Conservation (phyloP, 805 yeast genomes). For the Metschnikowia proteae region DNA sequence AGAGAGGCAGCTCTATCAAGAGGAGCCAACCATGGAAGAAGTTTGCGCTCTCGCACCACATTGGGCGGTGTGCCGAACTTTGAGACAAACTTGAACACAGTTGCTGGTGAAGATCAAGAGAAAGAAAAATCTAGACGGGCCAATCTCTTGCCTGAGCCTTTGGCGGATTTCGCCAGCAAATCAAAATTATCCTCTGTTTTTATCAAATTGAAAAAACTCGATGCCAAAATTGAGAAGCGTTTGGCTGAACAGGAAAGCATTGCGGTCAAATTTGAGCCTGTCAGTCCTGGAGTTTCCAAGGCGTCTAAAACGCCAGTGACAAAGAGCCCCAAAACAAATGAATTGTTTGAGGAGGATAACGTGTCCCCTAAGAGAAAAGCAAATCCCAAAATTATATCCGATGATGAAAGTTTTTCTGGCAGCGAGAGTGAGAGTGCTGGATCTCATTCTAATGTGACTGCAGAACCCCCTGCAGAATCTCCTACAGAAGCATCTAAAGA, state of each 20-base stretch:
- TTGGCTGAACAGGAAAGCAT: neutral
- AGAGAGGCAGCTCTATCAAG: constrained; percentile 13
- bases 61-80: constrained; percentile 11
- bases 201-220: constrained; percentile 23
- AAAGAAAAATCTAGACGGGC: constrained; percentile 10
- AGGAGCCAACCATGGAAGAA: constrained; percentile 7
- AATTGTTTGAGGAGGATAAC: neutral
- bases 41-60: constrained; percentile 14
- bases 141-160: constrained; percentile 14
- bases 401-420: neutral
- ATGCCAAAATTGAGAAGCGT: constrained; percentile 14
- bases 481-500: neutral
- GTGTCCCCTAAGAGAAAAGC: too few relatives aligned
- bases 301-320: neutral
- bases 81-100: constrained; percentile 10
- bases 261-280: constrained; percentile 8
- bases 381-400: neutral
- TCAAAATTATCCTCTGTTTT: constrained; percentile 20
- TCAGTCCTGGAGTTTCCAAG: neutral
- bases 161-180: constrained; percentile 13
- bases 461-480: neutral
- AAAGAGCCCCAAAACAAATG: neutral
- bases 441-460: neutral
- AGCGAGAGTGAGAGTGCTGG: neutral
- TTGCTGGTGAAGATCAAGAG: constrained; percentile 7